A percentile compares a stretch with the other conserved stretches of the same genome.
Conservation (phyloP, 495 filamentous ascomycete species). For the Neurospora tetrasperma region DNA sequence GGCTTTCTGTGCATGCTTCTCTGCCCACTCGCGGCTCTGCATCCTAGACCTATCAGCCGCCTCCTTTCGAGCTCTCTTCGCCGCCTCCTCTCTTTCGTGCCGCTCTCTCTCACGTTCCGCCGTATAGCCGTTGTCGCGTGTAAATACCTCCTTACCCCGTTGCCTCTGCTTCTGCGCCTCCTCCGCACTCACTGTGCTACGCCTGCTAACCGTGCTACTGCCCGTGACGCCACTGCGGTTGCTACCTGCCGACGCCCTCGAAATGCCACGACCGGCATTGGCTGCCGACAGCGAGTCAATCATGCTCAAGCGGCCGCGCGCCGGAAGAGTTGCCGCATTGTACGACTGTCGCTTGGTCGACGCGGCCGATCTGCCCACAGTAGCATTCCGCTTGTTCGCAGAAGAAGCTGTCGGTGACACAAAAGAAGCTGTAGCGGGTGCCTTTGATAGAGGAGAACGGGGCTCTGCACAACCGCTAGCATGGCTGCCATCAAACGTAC, state of each 20-base stretch:
- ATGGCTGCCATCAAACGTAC: conserved; percentile 7
- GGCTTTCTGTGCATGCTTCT: conserved; percentile 37
- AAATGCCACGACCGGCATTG: conserved; percentile 7
- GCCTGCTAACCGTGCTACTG: conserved; percentile 6
- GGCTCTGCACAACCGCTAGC: conserved; percentile 2
- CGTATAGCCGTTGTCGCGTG: conserved; percentile 40
- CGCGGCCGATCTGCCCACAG: neutral
- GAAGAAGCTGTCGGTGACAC: conserved; percentile 6
- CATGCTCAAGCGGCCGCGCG: neutral
- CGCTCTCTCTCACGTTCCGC: conserved; percentile 42
- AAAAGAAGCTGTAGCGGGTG: neutral
- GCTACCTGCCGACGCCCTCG: conserved; percentile 18
- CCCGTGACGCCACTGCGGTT: conserved; percentile 6
- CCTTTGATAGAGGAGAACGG: neutral
- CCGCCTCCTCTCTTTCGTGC: conserved; percentile 45
- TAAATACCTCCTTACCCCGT: conserved; percentile 53
- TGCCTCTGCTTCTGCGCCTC: conserved; percentile 40
- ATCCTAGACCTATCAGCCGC: conserved; percentile 56
- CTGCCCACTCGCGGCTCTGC: conserved; percentile 59
- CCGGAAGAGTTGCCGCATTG: neutral
- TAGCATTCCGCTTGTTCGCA: neutral
- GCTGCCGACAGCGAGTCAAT: conserved; percentile 5
- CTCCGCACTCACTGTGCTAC: conserved; percentile 33
- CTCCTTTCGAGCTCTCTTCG: conserved; percentile 47
- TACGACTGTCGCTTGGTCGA: neutral